Conservation (phyloP, 257 asterid genomes). For the Cruciata laevipes region DNA sequence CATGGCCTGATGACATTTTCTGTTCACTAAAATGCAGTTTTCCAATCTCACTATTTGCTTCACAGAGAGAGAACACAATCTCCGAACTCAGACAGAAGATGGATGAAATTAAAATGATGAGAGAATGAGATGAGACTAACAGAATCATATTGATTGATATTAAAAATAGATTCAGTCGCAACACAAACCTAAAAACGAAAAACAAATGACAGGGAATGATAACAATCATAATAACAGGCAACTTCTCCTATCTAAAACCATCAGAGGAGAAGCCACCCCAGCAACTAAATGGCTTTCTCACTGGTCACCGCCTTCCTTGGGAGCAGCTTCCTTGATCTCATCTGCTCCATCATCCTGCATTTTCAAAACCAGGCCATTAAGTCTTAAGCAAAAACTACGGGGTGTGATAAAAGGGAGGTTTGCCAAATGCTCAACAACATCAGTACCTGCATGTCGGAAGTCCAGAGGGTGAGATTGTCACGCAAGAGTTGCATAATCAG, state of each 20-base stretch:
- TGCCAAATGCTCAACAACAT: background rate
- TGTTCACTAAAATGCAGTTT: too few species aligned
- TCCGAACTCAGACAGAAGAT: background rate
- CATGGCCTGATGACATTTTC: too few species aligned
- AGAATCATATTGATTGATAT: slow-evolving; percentile 1
- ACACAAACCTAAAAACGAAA: slow-evolving; percentile 12
- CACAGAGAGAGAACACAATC: background rate
- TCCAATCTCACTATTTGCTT: too few species aligned
- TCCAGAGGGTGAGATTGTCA: slow-evolving; percentile 80
- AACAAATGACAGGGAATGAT: slow-evolving; percentile 5
- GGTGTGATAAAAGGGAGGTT: background rate
- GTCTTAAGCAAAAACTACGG: background rate
- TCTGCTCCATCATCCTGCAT: slow-evolving; percentile 69
- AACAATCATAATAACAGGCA: slow-evolving; percentile 4
- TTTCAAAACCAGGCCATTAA: background rate
- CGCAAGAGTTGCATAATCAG: slow-evolving; percentile 88
- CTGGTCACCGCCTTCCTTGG: slow-evolving; percentile 44
- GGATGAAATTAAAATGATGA: background rate
- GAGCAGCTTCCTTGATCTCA: slow-evolving; percentile 65
- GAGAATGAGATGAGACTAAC: background rate
- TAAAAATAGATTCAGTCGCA: slow-evolving; percentile 10
- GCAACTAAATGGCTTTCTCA: slow-evolving; percentile 16
- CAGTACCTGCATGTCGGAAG: slow-evolving; percentile 80
- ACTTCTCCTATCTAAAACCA: slow-evolving; percentile 31
- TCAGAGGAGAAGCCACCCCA: slow-evolving; percentile 14